These are phyloP conservation scores for Aspergillus niger DNA, from an alignment of 2,329 filamentous ascomycete genomes.

Conservation along the genomic window DNA sequence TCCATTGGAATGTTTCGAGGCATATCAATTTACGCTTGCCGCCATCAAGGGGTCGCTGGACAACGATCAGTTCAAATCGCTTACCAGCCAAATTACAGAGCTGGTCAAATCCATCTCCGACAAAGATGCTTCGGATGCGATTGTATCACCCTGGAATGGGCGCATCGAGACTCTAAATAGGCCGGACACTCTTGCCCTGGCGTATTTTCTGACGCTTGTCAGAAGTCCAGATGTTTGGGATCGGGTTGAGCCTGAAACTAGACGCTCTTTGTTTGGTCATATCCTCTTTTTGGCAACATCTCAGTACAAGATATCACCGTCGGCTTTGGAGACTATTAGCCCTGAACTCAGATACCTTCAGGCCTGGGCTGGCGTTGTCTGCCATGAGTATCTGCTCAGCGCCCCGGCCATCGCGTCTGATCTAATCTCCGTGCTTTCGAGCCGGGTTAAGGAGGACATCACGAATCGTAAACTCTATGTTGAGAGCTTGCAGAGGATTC, in stretches of 20 bases:
- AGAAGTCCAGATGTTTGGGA: slow-evolving; percentile 34
- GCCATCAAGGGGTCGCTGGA: slow-evolving; percentile 26
- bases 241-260: slow-evolving; percentile 31
- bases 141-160: slow-evolving; percentile 40
- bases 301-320: slow-evolving; percentile 28
- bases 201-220: slow-evolving; percentile 38
- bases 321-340: slow-evolving; percentile 29
- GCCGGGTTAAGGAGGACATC: slow-evolving; percentile 34
- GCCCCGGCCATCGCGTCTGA: slow-evolving; percentile 37
- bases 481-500: slow-evolving; percentile 40
- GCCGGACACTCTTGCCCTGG: slow-evolving; percentile 33
- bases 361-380: slow-evolving; percentile 41
- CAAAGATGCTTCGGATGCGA: slow-evolving; percentile 28
- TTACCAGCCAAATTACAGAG: slow-evolving; percentile 29
- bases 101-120: slow-evolving; percentile 28
- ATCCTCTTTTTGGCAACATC: slow-evolving; percentile 35
- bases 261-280: slow-evolving; percentile 36
- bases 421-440: slow-evolving; percentile 36
- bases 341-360: slow-evolving; percentile 37
- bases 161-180: slow-evolving; percentile 38
- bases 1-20: slow-evolving; percentile 41
- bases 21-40: slow-evolving; percentile 37
- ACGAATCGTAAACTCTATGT: slow-evolving; percentile 33
- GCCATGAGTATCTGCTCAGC: slow-evolving; percentile 43
- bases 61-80: slow-evolving; percentile 26